phyloP scores from a whole-genome alignment of 78 protist genomes.

The Bodo saltans region DNA sequence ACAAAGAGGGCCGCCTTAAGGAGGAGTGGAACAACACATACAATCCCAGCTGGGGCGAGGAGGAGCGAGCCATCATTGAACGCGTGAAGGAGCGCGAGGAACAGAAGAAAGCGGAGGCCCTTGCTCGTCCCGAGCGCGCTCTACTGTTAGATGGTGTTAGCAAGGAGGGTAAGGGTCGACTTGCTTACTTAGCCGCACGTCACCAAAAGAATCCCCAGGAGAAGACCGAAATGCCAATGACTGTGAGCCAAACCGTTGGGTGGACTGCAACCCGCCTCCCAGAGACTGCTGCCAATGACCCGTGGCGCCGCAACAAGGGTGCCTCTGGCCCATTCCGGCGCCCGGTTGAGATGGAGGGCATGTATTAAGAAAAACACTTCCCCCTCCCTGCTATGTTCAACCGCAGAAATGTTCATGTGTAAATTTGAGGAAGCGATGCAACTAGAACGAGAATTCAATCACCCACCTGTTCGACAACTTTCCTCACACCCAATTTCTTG shows the following conservation, averaged over 20 bases:
- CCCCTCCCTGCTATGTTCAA: background rate
- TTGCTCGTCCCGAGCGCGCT: background rate
- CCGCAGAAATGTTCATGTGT: background rate
- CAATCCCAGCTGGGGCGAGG: background rate
- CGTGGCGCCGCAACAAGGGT: background rate
- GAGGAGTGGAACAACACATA: background rate
- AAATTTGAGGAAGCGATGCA: background rate
- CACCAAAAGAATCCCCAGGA: background rate
- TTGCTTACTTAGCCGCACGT: background rate
- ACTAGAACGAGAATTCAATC: background rate
- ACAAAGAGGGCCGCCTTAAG: background rate
- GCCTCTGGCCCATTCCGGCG: background rate
- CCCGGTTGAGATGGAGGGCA: background rate
- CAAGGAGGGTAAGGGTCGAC: slow-evolving; percentile 3
- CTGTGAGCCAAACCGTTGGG: background rate
- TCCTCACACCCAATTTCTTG: no score
- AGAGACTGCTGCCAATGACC: background rate
- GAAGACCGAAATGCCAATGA: background rate
- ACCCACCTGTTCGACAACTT: no score
- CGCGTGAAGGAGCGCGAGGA: background rate
- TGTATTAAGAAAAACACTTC: background rate
- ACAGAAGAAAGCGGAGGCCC: background rate
- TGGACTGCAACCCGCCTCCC: background rate
- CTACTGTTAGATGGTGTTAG: slow-evolving; percentile 2
- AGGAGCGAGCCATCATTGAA: background rate